Evolutionary conservation across 331 rosid genomes (phyloP).

Genomic region (Stylosanthes scabra): DNA sequence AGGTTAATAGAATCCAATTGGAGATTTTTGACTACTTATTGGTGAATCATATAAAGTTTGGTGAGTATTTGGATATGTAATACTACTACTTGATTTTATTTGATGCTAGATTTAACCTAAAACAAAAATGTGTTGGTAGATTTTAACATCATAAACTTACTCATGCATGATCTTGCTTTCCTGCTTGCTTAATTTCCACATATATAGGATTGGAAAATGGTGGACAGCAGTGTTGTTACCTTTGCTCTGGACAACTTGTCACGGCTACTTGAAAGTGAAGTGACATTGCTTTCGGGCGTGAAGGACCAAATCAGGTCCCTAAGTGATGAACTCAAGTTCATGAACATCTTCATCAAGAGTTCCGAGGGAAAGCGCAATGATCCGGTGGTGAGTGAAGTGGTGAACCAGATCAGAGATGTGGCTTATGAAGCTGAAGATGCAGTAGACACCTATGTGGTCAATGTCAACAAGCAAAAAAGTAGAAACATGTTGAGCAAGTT

Average conservation of each 20-base stretch:
- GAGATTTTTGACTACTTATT: too few species aligned
- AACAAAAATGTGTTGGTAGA: too few species aligned
- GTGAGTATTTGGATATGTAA: too few species aligned
- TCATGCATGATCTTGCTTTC: background rate
- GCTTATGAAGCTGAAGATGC: background rate
- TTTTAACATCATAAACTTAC: too few species aligned
- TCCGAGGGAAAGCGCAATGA: background rate
- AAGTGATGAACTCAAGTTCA: background rate
- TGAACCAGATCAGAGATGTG: background rate
- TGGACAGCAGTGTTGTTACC: background rate
- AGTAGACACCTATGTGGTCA: background rate
- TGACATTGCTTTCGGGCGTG: background rate
- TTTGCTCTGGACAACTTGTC: background rate
- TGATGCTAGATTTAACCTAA: too few species aligned
- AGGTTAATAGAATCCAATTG: too few species aligned
- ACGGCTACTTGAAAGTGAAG: background rate
- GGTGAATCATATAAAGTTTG: too few species aligned
- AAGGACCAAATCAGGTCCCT: background rate
- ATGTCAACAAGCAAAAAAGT: background rate
- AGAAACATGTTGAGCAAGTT: background rate
- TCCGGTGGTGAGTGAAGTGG: background rate
- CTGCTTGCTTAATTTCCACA: too few species aligned
- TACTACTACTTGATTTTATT: too few species aligned
- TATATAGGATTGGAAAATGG: constrained; percentile 9
- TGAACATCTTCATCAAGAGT: background rate